Base-by-base conservation (phyloP, 441 rosid species). In the Adansonia madagascariensis region DNA sequence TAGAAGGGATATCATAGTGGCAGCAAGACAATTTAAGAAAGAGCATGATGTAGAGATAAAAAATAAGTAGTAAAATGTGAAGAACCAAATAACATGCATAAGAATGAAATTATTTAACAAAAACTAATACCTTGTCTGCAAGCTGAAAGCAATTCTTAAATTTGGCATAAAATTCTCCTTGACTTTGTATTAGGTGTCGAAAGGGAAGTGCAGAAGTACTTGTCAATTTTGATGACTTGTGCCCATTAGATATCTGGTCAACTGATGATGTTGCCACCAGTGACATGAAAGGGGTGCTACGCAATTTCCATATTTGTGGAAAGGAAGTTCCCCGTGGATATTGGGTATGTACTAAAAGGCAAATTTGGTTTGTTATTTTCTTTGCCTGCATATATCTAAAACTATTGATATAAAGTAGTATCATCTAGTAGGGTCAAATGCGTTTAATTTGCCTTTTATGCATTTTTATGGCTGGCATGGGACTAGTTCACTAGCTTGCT, bases 261-360 rank as follows among this genome's bases (percentile, higher is more conserved):
- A 56, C 86, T 73, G 82, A 77, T 60, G 86, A 84, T 72, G 75
- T 53, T 77, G 83, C 46, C 44, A 35, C 22, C 66, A 68, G 43
- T 74, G 52, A 82, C 84, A 81, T 79, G 77, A 90, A 85, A 71
- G 84, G 80, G 71, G 62, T 82, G 64, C 81, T 88, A 17, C 78
- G 73, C 60, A 88, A 80, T 81, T 84, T 89, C 81, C 92, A 83
- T 75, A 91, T 94, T 46, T 96, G 99, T 82, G 99, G 99, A 73
- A 94, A 96, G 81, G 96, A 90, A 82, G 90, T 94, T 86, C 99
- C 98, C 47, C 95, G 94, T 78, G 99, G 99, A 86, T 91, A 94
- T 77, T 96, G 98, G 90, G 99, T 96, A 75, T 73, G 95, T 78
- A 24, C 41, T 71, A 10, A 39, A 20, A 41, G 57, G 11, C 22